Evolutionary conservation across 257 asterid species (phyloP).

Genomic region (Primulina huaijiensis): DNA sequence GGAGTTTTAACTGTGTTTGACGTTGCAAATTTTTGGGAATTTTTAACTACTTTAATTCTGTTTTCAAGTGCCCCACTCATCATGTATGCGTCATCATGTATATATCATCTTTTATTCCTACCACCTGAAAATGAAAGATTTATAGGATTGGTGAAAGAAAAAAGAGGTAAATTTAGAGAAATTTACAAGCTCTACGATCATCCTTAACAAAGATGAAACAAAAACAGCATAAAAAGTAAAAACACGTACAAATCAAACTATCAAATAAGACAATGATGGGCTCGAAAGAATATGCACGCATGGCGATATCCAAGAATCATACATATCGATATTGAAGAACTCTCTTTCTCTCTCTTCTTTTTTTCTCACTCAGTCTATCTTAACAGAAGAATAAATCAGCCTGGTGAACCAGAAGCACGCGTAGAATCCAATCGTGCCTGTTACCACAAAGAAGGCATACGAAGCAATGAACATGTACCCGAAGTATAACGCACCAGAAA

Average conservation of each 20-base stretch:
- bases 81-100: too few species aligned
- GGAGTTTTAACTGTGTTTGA: too few species aligned
- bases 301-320: neutral
- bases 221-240: too few species aligned
- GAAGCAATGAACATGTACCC: constrained; percentile 83
- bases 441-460: constrained; percentile 66
- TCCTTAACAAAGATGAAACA: neutral
- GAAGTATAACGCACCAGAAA: constrained; percentile 65
- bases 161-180: neutral
- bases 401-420: constrained; percentile 84
- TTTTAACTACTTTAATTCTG: too few species aligned
- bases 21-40: too few species aligned
- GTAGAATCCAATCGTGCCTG: constrained; percentile 72
- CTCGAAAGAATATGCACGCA: too few species aligned
- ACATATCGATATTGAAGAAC: neutral
- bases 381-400: constrained; percentile 76
- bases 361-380: constrained; percentile 52
- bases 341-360: neutral
- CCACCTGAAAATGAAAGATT: neutral
- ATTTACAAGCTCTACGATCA: neutral
- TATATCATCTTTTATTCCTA: too few species aligned
- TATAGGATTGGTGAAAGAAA: neutral
- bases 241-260: neutral
- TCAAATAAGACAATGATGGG: neutral
- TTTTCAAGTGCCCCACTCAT: too few species aligned